These are phyloP conservation scores for Euclidium syriacum DNA, from an alignment of 345 rosid genomes.

Conservation along the genomic window DNA sequence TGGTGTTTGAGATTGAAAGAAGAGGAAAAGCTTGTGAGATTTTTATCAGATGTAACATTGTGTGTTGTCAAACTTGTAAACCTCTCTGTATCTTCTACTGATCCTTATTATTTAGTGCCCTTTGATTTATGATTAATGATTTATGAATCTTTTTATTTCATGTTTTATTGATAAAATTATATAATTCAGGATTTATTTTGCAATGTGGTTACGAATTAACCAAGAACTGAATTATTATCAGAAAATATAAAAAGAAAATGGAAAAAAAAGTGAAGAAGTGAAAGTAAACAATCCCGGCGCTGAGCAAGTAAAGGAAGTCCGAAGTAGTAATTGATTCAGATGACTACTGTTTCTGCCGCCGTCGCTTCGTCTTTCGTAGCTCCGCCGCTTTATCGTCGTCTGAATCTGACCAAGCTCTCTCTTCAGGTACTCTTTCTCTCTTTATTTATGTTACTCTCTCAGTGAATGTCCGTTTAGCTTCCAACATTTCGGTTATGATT, in stretches of 20 bases:
- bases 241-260: background rate
- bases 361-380: slow-evolving; percentile 5
- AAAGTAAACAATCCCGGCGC: background rate
- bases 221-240: background rate
- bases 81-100: slow-evolving; percentile 10
- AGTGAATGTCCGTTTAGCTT: background rate
- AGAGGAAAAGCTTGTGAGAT: background rate
- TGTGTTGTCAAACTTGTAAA: slow-evolving; percentile 16
- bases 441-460: slow-evolving; percentile 6
- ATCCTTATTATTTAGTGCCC: too few relatives aligned
- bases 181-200: background rate
- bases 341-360: slow-evolving; percentile 22
- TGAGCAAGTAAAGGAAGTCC: background rate
- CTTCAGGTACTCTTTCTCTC: slow-evolving; percentile 9
- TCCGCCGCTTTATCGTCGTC: slow-evolving; percentile 14
- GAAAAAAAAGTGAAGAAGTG: background rate
- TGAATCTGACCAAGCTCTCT: slow-evolving; percentile 14
- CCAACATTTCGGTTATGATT: background rate
- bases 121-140: slow-evolving; percentile 1
- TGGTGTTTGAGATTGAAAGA: slow-evolving; percentile 9
- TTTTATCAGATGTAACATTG: slow-evolving; percentile 26
- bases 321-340: slow-evolving; percentile 14
- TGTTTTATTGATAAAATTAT: background rate
- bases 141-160: background rate
- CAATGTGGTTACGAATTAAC: background rate